Conservation (phyloP, 352 stramenopile species). For the Pythium phragmitis region DNA sequence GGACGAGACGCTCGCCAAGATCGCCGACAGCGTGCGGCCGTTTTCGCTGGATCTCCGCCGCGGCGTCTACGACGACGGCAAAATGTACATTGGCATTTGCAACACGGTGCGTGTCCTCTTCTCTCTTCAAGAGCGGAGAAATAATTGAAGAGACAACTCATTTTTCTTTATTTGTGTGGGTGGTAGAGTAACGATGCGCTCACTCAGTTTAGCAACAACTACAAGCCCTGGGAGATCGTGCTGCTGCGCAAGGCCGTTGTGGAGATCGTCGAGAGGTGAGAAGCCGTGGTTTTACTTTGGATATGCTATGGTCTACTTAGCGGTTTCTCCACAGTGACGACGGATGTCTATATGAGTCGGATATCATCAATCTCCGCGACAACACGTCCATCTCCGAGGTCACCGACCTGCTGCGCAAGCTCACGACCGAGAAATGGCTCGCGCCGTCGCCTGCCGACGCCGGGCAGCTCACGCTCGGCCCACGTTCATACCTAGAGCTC, state of each 20-base stretch:
- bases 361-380: slow-evolving; percentile 74
- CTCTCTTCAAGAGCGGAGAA: background rate
- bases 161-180: background rate
- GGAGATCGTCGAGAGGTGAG: slow-evolving; percentile 70
- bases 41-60: slow-evolving; percentile 76
- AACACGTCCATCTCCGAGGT: slow-evolving; percentile 65
- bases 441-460: slow-evolving; percentile 40
- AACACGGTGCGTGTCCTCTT: slow-evolving; percentile 51
- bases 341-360: slow-evolving; percentile 58
- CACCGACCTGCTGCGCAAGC: slow-evolving; percentile 57
- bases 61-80: slow-evolving; percentile 79
- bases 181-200: slow-evolving; percentile 71
- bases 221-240: slow-evolving; percentile 83
- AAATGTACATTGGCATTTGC: slow-evolving; percentile 77
- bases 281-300: background rate
- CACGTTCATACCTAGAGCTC: slow-evolving; percentile 70
- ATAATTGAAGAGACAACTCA: background rate
- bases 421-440: slow-evolving; percentile 73
- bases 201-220: slow-evolving; percentile 71
- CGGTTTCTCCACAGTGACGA: slow-evolving; percentile 40
- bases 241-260: slow-evolving; percentile 82
- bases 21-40: slow-evolving; percentile 52
- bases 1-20: slow-evolving; percentile 62
- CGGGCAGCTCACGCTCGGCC: slow-evolving; percentile 55
- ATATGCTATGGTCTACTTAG: background rate